These are phyloP conservation scores for Phoma sp. DNA, from an alignment of 2,329 filamentous ascomycete species.

Conservation along the genomic window DNA sequence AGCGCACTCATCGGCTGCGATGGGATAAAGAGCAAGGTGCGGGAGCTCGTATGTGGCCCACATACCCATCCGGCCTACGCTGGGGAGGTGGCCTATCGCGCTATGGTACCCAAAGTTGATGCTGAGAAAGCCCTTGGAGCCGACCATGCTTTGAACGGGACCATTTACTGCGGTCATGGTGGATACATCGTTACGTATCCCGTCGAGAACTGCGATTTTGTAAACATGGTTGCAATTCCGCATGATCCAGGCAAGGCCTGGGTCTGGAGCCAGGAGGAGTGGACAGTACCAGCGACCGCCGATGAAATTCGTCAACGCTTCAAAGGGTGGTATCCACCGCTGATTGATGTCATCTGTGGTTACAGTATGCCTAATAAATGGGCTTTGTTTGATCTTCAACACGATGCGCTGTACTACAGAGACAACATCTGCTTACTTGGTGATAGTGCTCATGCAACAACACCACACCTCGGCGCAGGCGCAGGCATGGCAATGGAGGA, in stretches of 20 bases:
- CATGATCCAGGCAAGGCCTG: conserved; percentile 15
- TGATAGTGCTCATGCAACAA: conserved; percentile 33
- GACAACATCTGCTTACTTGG: conserved; percentile 29
- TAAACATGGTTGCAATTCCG: conserved; percentile 32
- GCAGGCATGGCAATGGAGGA: conserved; percentile 37
- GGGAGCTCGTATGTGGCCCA: conserved; percentile 25
- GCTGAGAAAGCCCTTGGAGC: conserved; percentile 47
- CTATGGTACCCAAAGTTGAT: conserved; percentile 41
- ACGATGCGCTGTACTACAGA: conserved; percentile 24
- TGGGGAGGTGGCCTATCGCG: conserved; percentile 34
- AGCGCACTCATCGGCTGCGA: conserved; percentile 55
- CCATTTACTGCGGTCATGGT: conserved; percentile 30
- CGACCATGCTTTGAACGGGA: conserved; percentile 33
- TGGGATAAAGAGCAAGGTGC: conserved; percentile 50
- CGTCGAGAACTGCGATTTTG: conserved; percentile 23
- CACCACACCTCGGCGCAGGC: conserved; percentile 33
- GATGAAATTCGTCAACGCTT: conserved; percentile 30
- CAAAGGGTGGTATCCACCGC: conserved; percentile 9
- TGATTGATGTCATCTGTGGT: conserved; percentile 16
- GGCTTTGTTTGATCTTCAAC: conserved; percentile 29
- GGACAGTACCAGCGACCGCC: conserved; percentile 21
- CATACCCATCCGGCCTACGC: conserved; percentile 29
- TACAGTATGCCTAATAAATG: conserved; percentile 26
- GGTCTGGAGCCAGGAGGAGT: conserved; percentile 20
- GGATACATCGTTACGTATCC: conserved; percentile 28